Conservation (phyloP, 2,329 filamentous ascomycete species). For the Tolypocladium endophyticum region DNA sequence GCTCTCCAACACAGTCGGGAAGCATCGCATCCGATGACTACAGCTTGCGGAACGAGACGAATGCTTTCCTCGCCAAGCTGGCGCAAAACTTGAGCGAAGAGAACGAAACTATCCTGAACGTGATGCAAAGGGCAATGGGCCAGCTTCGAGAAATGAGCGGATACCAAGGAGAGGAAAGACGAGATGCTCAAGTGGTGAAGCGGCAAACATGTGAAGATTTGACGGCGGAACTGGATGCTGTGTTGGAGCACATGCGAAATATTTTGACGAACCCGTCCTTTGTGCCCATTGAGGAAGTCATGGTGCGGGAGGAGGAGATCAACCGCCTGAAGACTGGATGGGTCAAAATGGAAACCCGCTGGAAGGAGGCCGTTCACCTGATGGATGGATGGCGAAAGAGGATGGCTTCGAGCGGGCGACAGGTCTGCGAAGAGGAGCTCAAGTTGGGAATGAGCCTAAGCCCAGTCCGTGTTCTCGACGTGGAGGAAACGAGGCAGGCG, state of each 20-base stretch:
- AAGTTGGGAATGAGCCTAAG: slow-evolving; percentile 58
- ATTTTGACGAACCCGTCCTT: slow-evolving; percentile 94
- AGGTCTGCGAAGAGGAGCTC: slow-evolving; percentile 58
- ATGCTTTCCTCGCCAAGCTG: slow-evolving; percentile 77
- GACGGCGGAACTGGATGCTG: slow-evolving; percentile 60
- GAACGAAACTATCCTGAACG: slow-evolving; percentile 68
- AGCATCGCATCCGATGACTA: slow-evolving; percentile 36
- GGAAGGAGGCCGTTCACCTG: slow-evolving; percentile 80
- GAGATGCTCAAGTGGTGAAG: slow-evolving; percentile 19
- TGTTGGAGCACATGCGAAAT: slow-evolving; percentile 70
- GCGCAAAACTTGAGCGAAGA: slow-evolving; percentile 81
- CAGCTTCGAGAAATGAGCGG: slow-evolving; percentile 63
- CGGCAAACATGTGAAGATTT: slow-evolving; percentile 51
- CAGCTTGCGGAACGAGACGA: slow-evolving; percentile 76
- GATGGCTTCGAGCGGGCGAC: slow-evolving; percentile 60
- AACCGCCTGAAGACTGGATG: slow-evolving; percentile 70
- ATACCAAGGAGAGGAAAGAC: slow-evolving; percentile 27
- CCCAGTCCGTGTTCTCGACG: slow-evolving; percentile 44
- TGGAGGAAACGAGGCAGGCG: slow-evolving; percentile 32
- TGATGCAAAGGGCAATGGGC: slow-evolving; percentile 61
- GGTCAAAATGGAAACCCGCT: slow-evolving; percentile 86
- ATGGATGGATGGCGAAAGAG: slow-evolving; percentile 88
- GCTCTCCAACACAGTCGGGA: slow-evolving; percentile 14
- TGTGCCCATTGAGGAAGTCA: slow-evolving; percentile 88
- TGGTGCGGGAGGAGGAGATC: slow-evolving; percentile 88